These are phyloP conservation scores for Epicoccum sorghinum DNA, from an alignment of 2,329 filamentous ascomycete species.

Conservation along the genomic window DNA sequence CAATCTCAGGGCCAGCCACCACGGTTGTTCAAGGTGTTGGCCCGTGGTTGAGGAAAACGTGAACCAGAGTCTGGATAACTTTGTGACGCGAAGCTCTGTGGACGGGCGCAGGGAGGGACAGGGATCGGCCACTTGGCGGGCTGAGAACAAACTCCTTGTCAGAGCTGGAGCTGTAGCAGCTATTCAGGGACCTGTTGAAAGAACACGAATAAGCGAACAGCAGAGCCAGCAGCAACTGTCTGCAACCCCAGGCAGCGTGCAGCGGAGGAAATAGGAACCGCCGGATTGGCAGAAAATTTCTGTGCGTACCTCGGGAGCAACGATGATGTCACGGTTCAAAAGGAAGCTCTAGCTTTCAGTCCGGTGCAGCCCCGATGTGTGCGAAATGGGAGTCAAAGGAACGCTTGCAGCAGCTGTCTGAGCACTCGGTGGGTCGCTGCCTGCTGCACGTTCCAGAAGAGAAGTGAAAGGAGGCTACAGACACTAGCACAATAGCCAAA, in stretches of 20 bases:
- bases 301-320: constrained; percentile 33
- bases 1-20: constrained; percentile 30
- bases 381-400: constrained; percentile 6
- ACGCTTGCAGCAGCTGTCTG: constrained; percentile 14
- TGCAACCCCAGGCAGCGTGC: constrained; percentile 7
- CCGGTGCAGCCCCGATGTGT: constrained; percentile 13
- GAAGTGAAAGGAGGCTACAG: neutral
- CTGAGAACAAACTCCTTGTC: constrained; percentile 28
- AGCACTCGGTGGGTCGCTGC: constrained; percentile 2
- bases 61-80: constrained; percentile 28
- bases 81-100: constrained; percentile 41
- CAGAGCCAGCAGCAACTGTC: constrained; percentile 12
- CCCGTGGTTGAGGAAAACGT: constrained; percentile 28
- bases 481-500: constrained; percentile 1
- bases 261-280: constrained; percentile 18
- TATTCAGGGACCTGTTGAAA: constrained; percentile 16
- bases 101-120: constrained; percentile 22
- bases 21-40: constrained; percentile 31
- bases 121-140: constrained; percentile 25
- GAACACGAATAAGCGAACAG: constrained; percentile 21
- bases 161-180: constrained; percentile 10
- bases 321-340: constrained; percentile 39
- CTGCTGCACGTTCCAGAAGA: constrained; percentile 9
- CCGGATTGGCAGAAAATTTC: constrained; percentile 20
- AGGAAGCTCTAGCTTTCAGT: constrained; percentile 20